A percentile compares a stretch with the other conserved stretches of the same genome.
Conservation (phyloP, 176 grass and related monocot species). For the Eragrostis curvula region DNA sequence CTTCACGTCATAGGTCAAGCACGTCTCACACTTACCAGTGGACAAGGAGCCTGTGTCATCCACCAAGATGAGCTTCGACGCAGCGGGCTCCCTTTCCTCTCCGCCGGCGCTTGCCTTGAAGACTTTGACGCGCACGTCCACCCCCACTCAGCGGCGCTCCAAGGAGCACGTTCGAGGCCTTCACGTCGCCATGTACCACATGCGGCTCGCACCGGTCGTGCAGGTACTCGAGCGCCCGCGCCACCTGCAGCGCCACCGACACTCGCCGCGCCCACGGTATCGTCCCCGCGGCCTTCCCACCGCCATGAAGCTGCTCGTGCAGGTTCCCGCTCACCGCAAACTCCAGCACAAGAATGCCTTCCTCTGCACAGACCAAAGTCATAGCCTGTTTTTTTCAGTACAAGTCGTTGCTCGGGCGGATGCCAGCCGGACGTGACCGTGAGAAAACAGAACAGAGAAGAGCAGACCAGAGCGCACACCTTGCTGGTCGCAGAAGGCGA, state of each 20-base stretch:
- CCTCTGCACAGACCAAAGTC: conserved; percentile 56
- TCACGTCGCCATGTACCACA: conserved; percentile 93
- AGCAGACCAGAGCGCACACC: conserved; percentile 50
- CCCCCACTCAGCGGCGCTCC: no score
- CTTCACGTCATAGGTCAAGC: no score
- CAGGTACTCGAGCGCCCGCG: conserved; percentile 82
- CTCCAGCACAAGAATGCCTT: conserved; percentile 85
- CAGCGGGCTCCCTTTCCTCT: no score
- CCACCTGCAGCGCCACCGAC: conserved; percentile 69
- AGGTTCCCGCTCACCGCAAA: conserved; percentile 91
- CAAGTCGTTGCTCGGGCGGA: no score
- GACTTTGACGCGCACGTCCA: no score
- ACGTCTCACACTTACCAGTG: no score
- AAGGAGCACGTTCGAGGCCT: conserved; percentile 94
- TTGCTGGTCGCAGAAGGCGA: conserved; percentile 89
- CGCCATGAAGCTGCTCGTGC: conserved; percentile 78
- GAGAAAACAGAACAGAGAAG: background rate
- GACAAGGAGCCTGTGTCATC: no score
- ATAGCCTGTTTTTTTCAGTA: no score
- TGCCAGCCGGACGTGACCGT: background rate
- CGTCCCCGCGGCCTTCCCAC: conserved; percentile 25
- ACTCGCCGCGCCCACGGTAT: conserved; percentile 77
- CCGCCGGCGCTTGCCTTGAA: no score
- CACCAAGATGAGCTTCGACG: no score
- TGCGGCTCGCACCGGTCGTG: conserved; percentile 87